Evolutionary conservation across 2,329 filamentous ascomycete species (phyloP).

Genomic region (Myriosclerotinia duriaeana): DNA sequence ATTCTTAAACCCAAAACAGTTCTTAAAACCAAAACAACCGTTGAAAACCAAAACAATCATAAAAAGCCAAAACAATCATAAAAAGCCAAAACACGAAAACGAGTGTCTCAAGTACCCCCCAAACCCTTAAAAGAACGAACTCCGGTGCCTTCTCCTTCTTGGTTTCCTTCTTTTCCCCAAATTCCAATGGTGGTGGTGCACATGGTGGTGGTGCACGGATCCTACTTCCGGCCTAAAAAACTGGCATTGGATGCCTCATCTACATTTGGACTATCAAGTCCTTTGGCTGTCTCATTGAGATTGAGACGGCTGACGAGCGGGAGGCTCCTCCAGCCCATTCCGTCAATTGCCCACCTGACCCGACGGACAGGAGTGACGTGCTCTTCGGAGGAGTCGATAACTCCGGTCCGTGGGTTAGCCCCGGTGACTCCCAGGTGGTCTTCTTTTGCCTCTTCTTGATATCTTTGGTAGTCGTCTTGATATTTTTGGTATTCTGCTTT

Average conservation of each 20-base stretch:
- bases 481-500: too few species aligned
- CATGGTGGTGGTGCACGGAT: not conserved
- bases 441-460: not conserved
- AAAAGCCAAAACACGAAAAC: too few species aligned
- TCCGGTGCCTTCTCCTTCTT: not conserved
- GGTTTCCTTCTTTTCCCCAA: not conserved
- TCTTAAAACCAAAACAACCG: too few species aligned
- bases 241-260: not conserved
- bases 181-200: not conserved
- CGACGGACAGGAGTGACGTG: not conserved
- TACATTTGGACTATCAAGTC: not conserved
- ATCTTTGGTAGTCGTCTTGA: too few species aligned
- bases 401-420: constrained; percentile 25
- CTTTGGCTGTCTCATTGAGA: not conserved
- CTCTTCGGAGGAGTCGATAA: not conserved
- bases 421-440: constrained; percentile 24
- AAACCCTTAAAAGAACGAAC: too few species aligned
- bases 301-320: too few species aligned
- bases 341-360: not conserved
- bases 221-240: not conserved
- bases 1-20: too few species aligned
- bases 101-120: too few species aligned
- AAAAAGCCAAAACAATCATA: too few species aligned
- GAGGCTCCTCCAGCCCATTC: constrained; percentile 8
- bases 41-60: not conserved